Evolutionary conservation across 1,284 basidiomycete genomes (phyloP), one percentile per base, ranked within the genome.

Genomic region (Trametes versicolor): DNA sequence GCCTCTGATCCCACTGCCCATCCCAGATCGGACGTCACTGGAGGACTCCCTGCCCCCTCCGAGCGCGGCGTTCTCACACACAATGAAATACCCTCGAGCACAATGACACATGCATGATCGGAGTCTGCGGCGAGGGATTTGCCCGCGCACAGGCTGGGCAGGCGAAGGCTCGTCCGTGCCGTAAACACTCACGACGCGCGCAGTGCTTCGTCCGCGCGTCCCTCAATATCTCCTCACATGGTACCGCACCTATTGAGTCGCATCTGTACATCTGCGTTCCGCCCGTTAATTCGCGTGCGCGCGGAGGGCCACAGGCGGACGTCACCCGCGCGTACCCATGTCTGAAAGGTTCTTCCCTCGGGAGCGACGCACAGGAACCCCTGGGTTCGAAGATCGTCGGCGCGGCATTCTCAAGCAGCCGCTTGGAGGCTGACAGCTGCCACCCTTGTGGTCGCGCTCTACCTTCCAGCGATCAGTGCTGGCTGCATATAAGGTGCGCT

Each of bases 391-490:
- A 15, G 58, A 60, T 60, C 58, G n/a, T 54, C 51, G 51, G 15
- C 36, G 55, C 58, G 58, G 58, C 58, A 32, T 60, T 60, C 58
- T 60, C 58, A 60, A 51, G 43, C 25, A 34, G 27, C 29, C 13
- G 34, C 21, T 17, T 37, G 51, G 34, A 10, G n/a, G 19, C 34
- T n/a, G 37, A 29, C 37, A 27, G 23, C 23, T 15, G 13, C 15
- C 52, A 41, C n/a, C 36, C n/a, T 25, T 23, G 19, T n/a, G 12
- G 37, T 43, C 37, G 25, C n/a, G n/a, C 41, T 53, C 21, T 32
- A 49, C 39, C 39, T 47, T 50, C 7, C 58, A 47, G 51, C n/a
- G 29, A 13, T 19, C n/a, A 4, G 41, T 47, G 13, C 21, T 32
- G 5, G 27, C 17, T 27, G 21, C 13, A 60, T 60, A 60, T 36